Percentiles rank a stretch among this genome's conserved stretches.
These are phyloP conservation scores for Echites panduratus DNA, from an alignment of 257 asterid genomes.

Conservation along the genomic window DNA sequence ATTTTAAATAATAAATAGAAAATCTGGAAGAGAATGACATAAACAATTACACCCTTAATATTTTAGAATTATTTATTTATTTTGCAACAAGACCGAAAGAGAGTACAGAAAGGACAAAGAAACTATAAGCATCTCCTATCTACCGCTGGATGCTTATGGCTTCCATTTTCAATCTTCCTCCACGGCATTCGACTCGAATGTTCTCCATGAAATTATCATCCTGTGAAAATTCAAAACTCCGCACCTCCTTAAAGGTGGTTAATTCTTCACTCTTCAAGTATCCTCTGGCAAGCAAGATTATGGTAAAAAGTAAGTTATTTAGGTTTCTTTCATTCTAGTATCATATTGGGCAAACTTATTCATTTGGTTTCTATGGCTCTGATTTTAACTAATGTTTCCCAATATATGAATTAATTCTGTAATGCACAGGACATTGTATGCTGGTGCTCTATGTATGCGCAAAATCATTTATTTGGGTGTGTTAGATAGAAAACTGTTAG, in stretches of 20 bases:
- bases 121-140: too few relatives aligned
- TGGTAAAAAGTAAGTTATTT: constrained; percentile 43
- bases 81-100: too few relatives aligned
- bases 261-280: constrained; percentile 29
- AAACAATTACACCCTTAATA: too few relatives aligned
- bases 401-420: not conserved
- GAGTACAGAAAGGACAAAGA: too few relatives aligned
- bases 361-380: constrained; percentile 4
- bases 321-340: not conserved
- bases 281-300: constrained; percentile 62
- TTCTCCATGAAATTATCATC: constrained; percentile 3
- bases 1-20: too few relatives aligned
- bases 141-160: not conserved
- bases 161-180: constrained; percentile 16
- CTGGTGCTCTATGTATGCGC: not conserved
- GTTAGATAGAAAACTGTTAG: not conserved
- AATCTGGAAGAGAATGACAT: too few relatives aligned
- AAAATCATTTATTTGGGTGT: not conserved
- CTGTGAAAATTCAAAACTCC: not conserved
- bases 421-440: not conserved
- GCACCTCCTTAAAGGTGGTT: constrained; percentile 4
- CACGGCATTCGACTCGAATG: constrained; percentile 19
- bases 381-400: not conserved
- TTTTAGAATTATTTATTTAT: too few relatives aligned
- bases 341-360: not conserved